Base-by-base conservation (phyloP, 2,329 filamentous ascomycete genomes). In the Calonectria leucothoes region DNA sequence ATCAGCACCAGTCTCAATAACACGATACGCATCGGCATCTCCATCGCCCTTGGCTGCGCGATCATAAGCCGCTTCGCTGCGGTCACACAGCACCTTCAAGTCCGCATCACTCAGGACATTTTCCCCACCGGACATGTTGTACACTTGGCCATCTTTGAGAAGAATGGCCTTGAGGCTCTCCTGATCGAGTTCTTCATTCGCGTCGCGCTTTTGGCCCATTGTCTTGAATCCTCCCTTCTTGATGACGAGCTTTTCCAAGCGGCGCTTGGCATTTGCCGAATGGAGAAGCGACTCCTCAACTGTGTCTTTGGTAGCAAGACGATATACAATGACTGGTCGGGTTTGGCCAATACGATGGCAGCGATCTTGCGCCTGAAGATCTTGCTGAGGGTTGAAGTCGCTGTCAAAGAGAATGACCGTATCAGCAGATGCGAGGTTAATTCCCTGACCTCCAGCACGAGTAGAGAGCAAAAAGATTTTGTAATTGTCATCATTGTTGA, bases 311-410 rank as follows among this genome's bases (percentile, higher is more conserved):
- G 97, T 99, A 0, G 97, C 96, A 39, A 99, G 92, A 1, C 97
- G 93, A 84, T 97, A 99, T 0, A 99, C 94, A 25, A 99, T 92
- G 1, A 99, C 97, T 0, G 97, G 97, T 3, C 93, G 90, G 0
- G 93, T 98, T 83, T 99, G 97, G 0, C 97, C 97, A 75, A 99
- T 98, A 15, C 97, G 92, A 82, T 99, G 97, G 0, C 95, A 95
- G 6, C 97, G 94, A 81, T 99, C 97, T 84, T 98, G 97, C 0
- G 97, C 97, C 82, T 99, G 97, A 0, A 99, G 88, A 83, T 99
- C 97, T 82, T 98, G 96, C 82, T 99, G 97, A 0, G 97, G 97
- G 79, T 99, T 99, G 92, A 96, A 98, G 80, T 98, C 91, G 3
- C 86, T 88, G 83, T 98, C 96, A 78, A 97, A 98, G 0, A 98